phyloP scores from a whole-genome alignment of 1,284 basidiomycete genomes.

The Tremellales sp. region DNA sequence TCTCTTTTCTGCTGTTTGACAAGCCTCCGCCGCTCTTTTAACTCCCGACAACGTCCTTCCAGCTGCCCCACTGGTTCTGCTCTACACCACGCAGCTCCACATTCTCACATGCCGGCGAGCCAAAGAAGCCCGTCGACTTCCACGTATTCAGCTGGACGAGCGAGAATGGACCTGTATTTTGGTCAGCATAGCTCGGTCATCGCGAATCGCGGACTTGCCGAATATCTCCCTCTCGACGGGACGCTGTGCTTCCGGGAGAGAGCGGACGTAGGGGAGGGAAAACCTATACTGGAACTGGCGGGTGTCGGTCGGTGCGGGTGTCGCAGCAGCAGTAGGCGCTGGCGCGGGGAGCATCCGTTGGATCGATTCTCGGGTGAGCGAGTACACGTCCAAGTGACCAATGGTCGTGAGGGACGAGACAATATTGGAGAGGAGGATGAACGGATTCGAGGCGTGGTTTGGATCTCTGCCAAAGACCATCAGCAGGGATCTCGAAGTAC shows the following conservation, averaged over 20 bases:
- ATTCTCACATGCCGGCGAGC: conserved; percentile 46
- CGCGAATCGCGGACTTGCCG: conserved; percentile 27
- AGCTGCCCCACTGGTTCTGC: conserved; percentile 38
- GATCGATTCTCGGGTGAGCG: conserved; percentile 46
- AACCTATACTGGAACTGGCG: conserved; percentile 48
- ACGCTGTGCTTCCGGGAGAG: conserved; percentile 42
- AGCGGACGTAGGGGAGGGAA: conserved; percentile 43
- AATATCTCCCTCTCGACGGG: conserved; percentile 49
- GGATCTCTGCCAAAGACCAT: conserved; percentile 18
- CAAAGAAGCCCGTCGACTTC: conserved; percentile 47
- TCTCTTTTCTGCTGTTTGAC: too few relatives aligned
- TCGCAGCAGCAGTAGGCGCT: conserved; percentile 7
- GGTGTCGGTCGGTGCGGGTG: conserved; percentile 26
- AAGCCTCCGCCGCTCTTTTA: too few relatives aligned
- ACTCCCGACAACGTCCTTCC: too few relatives aligned
- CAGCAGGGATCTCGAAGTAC: conserved; percentile 2
- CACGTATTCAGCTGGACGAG: conserved; percentile 37
- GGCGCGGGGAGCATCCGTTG: conserved; percentile 46
- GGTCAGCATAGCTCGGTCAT: background rate
- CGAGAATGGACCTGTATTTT: conserved; percentile 43
- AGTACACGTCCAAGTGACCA: conserved; percentile 49
- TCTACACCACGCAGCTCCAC: conserved; percentile 38
- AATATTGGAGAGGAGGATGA: conserved; percentile 45
- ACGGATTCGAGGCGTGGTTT: conserved; percentile 37
- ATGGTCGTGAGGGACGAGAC: conserved; percentile 43